phyloP scores from a whole-genome alignment of 768 basidiomycete genomes.

The Suillus clintonianus region DNA sequence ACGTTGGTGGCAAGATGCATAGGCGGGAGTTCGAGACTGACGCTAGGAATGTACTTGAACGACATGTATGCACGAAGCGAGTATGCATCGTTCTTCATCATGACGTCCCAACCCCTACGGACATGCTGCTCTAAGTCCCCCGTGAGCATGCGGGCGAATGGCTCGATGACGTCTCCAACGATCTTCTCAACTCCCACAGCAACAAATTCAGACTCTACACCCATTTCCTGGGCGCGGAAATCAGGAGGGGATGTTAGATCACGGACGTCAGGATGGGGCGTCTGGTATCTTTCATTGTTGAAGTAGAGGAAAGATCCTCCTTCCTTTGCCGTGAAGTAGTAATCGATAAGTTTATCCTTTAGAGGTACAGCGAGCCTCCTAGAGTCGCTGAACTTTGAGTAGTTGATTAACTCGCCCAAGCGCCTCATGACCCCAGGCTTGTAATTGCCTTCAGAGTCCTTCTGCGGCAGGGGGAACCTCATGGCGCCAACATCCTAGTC shows the following conservation, averaged over 20 bases:
- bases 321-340: constrained; percentile 13
- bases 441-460: constrained; percentile 11
- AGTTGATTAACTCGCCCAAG: constrained; percentile 31
- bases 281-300: no score
- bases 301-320: constrained; percentile 25
- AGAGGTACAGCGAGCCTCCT: no score
- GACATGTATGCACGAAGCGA: constrained; percentile 25
- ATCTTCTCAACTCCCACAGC: constrained; percentile 20
- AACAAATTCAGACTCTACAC: constrained; percentile 7
- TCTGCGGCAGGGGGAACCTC: constrained; percentile 34
- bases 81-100: constrained; percentile 26
- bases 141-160: constrained; percentile 16
- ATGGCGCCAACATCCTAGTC: constrained; percentile 42
- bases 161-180: constrained; percentile 17
- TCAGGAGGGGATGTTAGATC: no score
- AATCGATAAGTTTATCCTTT: constrained; percentile 23
- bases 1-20: not conserved
- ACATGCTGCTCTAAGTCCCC: constrained; percentile 20
- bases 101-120: constrained; percentile 17
- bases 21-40: not conserved
- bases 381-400: constrained; percentile 21
- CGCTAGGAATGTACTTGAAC: not conserved
- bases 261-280: no score
- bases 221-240: not conserved
- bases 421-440: constrained; percentile 32